Conservation (phyloP, 2,329 filamentous ascomycete species). For the Fusarium sp. region DNA sequence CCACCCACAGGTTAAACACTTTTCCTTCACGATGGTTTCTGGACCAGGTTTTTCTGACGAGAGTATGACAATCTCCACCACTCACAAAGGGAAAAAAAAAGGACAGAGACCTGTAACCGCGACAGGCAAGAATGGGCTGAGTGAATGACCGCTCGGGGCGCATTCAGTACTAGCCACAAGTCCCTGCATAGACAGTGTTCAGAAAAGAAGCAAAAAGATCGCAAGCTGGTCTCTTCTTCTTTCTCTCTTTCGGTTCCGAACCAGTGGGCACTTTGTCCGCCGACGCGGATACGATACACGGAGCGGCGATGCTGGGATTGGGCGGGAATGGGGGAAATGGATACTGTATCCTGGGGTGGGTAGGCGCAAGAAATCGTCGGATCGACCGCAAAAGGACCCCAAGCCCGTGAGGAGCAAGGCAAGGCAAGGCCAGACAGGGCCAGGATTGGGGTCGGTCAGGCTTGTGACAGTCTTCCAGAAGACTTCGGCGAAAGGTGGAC, state of each 20-base stretch:
- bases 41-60: background rate
- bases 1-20: background rate
- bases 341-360: background rate
- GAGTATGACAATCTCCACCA: slow-evolving; percentile 18
- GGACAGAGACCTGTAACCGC: background rate
- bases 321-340: background rate
- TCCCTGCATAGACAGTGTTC: slow-evolving; percentile 2
- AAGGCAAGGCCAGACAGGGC: background rate
- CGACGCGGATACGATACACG: slow-evolving; percentile 27
- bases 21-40: background rate
- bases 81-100: background rate
- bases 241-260: slow-evolving; percentile 24
- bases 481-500: slow-evolving; percentile 24
- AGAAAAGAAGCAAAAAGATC: background rate
- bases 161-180: background rate
- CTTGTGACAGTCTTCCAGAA: slow-evolving; percentile 38
- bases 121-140: slow-evolving; percentile 4
- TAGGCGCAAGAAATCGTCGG: background rate
- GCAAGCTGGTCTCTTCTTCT: background rate
- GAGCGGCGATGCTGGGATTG: slow-evolving; percentile 8
- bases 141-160: background rate
- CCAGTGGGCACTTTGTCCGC: slow-evolving; percentile 18
- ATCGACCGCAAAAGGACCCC: slow-evolving; percentile 24
- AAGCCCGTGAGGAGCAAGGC: slow-evolving; percentile 17
- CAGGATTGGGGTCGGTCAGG: background rate